Conservation (phyloP, 352 stramenopile species). For the Phytophthora cactorum region DNA sequence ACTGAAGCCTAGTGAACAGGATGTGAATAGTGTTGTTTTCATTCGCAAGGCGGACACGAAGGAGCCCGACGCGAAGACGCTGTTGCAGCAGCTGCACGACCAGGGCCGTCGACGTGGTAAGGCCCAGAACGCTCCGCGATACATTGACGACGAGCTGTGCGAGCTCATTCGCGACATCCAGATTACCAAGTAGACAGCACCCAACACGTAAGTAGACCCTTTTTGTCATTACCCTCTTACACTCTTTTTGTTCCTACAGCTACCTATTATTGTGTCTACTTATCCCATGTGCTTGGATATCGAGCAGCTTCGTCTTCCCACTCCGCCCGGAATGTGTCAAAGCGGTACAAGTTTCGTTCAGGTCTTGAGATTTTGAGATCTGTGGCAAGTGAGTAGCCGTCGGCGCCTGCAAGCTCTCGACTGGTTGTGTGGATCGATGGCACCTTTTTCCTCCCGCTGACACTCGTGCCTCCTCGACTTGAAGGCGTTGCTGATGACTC, state of each 20-base stretch:
- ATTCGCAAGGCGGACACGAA: constrained; percentile 44
- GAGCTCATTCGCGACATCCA: constrained; percentile 64
- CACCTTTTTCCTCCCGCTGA: constrained; percentile 34
- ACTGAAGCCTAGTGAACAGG: constrained; percentile 51
- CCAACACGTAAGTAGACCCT: constrained; percentile 27
- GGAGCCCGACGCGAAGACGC: constrained; percentile 32
- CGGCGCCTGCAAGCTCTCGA: constrained; percentile 29
- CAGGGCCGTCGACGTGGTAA: constrained; percentile 43
- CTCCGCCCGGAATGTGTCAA: constrained; percentile 75
- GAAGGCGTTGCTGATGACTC: constrained; percentile 22
- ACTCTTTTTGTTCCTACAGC: background rate
- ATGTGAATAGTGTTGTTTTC: constrained; percentile 74
- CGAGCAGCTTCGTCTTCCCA: constrained; percentile 78
- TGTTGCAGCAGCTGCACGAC: constrained; percentile 47
- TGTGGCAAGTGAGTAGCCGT: constrained; percentile 39
- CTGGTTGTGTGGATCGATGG: constrained; percentile 30
- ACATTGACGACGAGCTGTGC: constrained; percentile 56
- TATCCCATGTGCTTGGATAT: constrained; percentile 61
- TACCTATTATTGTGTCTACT: constrained; percentile 19
- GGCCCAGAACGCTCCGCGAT: constrained; percentile 29
- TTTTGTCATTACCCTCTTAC: constrained; percentile 14
- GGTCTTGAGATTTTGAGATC: constrained; percentile 75
- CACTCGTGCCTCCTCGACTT: constrained; percentile 28
- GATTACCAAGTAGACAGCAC: constrained; percentile 40
- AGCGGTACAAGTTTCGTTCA: constrained; percentile 73